Percentiles rank a stretch among this genome's conserved stretches.
Conservation (phyloP, 352 stramenopile species). For the Phytophthora parvispora region DNA sequence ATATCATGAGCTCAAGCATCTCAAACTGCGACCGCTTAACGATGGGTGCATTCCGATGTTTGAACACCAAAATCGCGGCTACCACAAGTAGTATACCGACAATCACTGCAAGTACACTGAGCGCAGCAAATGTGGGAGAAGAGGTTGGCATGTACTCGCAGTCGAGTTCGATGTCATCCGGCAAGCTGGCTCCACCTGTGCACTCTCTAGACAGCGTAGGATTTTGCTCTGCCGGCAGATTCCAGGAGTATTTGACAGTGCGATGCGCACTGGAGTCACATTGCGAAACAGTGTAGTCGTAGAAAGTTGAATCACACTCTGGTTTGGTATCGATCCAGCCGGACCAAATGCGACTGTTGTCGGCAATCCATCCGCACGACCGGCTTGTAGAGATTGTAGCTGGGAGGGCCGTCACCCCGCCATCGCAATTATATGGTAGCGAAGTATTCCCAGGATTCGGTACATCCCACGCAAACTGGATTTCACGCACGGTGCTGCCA, state of each 20-base stretch:
- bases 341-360: constrained; percentile 32
- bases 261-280: constrained; percentile 42
- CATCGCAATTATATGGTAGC: constrained; percentile 56
- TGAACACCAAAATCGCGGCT: constrained; percentile 31
- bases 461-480: constrained; percentile 51
- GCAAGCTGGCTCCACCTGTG: constrained; percentile 22
- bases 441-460: constrained; percentile 46
- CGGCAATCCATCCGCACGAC: constrained; percentile 56
- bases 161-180: constrained; percentile 29
- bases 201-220: constrained; percentile 38
- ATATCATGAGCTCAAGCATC: constrained; percentile 51
- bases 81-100: constrained; percentile 13
- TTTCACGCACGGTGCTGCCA: constrained; percentile 10
- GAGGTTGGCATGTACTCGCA: constrained; percentile 51
- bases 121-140: constrained; percentile 24
- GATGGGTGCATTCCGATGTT: constrained; percentile 43
- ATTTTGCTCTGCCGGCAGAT: constrained; percentile 20
- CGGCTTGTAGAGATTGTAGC: constrained; percentile 42
- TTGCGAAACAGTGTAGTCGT: constrained; percentile 46
- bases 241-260: constrained; percentile 47
- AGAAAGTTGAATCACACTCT: constrained; percentile 51
- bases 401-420: constrained; percentile 34
- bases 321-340: constrained; percentile 45
- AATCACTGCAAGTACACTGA: constrained; percentile 23
- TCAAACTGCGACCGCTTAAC: constrained; percentile 62